These are phyloP conservation scores for Plasmodium coatneyi DNA, from an alignment of 169 alveolate genomes.

Conservation along the genomic window DNA sequence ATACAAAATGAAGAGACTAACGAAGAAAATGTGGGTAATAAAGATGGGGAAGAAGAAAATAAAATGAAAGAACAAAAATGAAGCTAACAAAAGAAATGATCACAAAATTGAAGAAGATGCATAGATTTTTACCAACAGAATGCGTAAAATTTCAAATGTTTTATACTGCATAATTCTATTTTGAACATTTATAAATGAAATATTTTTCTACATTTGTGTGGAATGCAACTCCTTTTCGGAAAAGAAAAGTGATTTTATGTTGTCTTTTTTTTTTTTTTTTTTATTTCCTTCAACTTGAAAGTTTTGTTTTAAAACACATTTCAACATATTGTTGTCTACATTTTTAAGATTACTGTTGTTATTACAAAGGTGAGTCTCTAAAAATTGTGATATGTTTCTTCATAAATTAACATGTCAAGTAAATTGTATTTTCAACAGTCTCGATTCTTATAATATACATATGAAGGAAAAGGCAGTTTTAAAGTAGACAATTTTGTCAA, in stretches of 20 bases:
- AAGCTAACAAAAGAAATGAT: neutral
- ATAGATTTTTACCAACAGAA: neutral
- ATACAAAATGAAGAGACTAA: slow-evolving; percentile 16
- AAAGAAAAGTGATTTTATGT: neutral
- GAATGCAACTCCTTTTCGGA: neutral
- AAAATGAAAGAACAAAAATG: neutral
- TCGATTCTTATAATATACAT: neutral
- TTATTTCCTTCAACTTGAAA: neutral
- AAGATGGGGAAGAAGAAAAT: neutral
- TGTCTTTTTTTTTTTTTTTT: neutral
- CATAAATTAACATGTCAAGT: neutral
- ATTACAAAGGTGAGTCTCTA: neutral
- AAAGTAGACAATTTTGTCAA: neutral
- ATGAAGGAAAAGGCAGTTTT: neutral
- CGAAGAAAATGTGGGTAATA: slow-evolving; percentile 2
- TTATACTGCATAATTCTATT: neutral
- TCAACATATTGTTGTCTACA: neutral
- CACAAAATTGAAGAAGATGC: neutral
- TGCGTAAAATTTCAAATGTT: neutral
- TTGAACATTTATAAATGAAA: neutral
- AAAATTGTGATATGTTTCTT: neutral
- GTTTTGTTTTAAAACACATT: neutral
- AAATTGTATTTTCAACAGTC: neutral
- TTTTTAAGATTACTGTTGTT: neutral
- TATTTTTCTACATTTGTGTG: neutral